phyloP scores from a whole-genome alignment of 768 basidiomycete species.

The Amanita rubescens region DNA sequence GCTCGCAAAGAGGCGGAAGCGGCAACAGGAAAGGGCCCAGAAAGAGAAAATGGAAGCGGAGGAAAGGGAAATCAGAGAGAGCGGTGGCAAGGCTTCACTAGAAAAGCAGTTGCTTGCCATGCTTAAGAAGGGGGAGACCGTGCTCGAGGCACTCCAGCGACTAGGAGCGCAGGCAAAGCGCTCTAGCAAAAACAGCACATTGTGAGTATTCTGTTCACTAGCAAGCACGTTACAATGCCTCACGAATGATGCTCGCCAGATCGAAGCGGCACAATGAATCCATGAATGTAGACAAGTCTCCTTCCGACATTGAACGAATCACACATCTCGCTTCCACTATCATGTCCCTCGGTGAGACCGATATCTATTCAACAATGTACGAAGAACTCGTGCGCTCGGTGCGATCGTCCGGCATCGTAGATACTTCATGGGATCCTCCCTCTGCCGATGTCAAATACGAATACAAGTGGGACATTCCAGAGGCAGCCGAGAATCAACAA shows the following conservation, averaged over 20 bases:
- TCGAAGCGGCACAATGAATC: neutral
- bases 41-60: slow-evolving; percentile 62
- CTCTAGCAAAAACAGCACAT: slow-evolving; percentile 27
- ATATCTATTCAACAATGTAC: slow-evolving; percentile 82
- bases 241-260: neutral
- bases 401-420: slow-evolving; percentile 63
- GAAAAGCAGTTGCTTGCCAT: slow-evolving; percentile 63
- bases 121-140: slow-evolving; percentile 86
- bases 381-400: slow-evolving; percentile 77
- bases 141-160: slow-evolving; percentile 83
- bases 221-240: neutral
- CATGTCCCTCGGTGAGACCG: slow-evolving; percentile 79
- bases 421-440: slow-evolving; percentile 64
- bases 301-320: slow-evolving; percentile 64
- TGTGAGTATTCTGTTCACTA: slow-evolving; percentile 20
- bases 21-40: slow-evolving; percentile 66
- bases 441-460: slow-evolving; percentile 73
- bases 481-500: slow-evolving; percentile 37
- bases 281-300: slow-evolving; percentile 35
- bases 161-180: slow-evolving; percentile 66
- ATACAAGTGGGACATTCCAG: slow-evolving; percentile 70
- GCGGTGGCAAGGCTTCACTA: slow-evolving; percentile 56
- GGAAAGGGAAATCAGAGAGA: slow-evolving; percentile 62
- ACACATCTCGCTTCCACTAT: slow-evolving; percentile 85
- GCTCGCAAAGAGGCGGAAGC: slow-evolving; percentile 68